Conservation (phyloP, 257 asterid species). For the Nicotiana paniculata region DNA sequence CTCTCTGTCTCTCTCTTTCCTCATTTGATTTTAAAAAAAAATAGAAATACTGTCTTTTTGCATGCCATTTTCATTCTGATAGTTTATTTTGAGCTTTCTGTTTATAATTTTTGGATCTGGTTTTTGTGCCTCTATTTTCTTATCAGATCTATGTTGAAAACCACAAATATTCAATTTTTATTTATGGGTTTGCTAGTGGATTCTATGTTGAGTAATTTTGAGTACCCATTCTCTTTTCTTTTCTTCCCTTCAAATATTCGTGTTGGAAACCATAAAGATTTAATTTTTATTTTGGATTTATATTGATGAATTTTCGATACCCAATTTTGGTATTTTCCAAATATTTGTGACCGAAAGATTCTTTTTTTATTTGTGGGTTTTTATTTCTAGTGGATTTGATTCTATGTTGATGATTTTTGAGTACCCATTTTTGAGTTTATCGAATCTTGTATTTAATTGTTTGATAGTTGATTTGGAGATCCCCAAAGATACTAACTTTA, state of each 20-base stretch:
- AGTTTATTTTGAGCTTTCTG: neutral
- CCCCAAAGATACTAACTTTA: neutral
- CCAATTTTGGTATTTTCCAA: too few relatives aligned
- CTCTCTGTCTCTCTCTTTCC: constrained; percentile 30
- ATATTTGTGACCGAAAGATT: neutral
- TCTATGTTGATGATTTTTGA: neutral
- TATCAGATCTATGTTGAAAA: constrained; percentile 44
- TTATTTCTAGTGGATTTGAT: neutral
- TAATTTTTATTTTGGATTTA: too few relatives aligned
- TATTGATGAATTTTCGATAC: too few relatives aligned
- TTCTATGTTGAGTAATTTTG: neutral
- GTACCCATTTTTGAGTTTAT: neutral
- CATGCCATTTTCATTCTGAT: constrained; percentile 2
- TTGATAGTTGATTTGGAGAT: neutral
- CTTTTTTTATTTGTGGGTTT: constrained; percentile 4
- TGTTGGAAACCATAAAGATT: too few relatives aligned
- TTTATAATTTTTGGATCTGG: constrained; percentile 28
- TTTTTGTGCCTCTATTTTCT: constrained; percentile 9
- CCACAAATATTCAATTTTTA: neutral
- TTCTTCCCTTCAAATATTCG: too few relatives aligned
- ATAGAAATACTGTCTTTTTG: constrained; percentile 11
- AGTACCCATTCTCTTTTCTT: neutral
- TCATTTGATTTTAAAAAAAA: constrained; percentile 10
- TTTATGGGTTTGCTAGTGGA: neutral
- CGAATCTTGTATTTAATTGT: neutral